Conservation (phyloP, 257 asterid species). For the Salvia miltiorrhiza region DNA sequence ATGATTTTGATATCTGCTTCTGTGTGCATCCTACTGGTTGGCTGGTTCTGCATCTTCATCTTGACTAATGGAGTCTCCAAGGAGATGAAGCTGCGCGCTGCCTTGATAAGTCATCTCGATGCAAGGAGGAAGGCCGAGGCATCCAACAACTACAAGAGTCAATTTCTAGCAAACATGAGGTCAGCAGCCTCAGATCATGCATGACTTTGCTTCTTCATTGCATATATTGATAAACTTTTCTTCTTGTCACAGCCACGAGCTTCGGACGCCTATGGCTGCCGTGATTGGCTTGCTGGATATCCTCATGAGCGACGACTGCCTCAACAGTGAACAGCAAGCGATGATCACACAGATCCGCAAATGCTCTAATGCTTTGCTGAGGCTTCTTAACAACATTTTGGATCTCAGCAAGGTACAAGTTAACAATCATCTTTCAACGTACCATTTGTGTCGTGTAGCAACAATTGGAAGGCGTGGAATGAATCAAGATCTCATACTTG, state of each 20-base stretch:
- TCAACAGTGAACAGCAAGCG: slow-evolving; percentile 70
- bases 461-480: not conserved
- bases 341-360: slow-evolving; percentile 87
- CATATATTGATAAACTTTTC: slow-evolving; percentile 6
- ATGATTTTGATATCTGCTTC: slow-evolving; percentile 81
- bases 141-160: slow-evolving; percentile 88
- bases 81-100: slow-evolving; percentile 90
- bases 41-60: slow-evolving; percentile 80
- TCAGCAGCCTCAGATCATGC: slow-evolving; percentile 6
- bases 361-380: slow-evolving; percentile 82
- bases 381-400: slow-evolving; percentile 88
- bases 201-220: not conserved
- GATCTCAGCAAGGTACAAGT: slow-evolving; percentile 85
- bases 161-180: slow-evolving; percentile 98
- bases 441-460: not conserved
- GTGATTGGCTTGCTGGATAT: slow-evolving; percentile 93
- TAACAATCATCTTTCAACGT: not conserved
- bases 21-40: slow-evolving; percentile 68
- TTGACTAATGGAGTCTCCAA: slow-evolving; percentile 88
- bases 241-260: slow-evolving; percentile 63
- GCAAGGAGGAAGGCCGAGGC: slow-evolving; percentile 96
- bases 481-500: not conserved
- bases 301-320: slow-evolving; percentile 73
- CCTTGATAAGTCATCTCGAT: slow-evolving; percentile 70
- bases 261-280: slow-evolving; percentile 98